Evolutionary conservation across 495 filamentous ascomycete genomes (phyloP).

Genomic region (Tuber magnatum): DNA sequence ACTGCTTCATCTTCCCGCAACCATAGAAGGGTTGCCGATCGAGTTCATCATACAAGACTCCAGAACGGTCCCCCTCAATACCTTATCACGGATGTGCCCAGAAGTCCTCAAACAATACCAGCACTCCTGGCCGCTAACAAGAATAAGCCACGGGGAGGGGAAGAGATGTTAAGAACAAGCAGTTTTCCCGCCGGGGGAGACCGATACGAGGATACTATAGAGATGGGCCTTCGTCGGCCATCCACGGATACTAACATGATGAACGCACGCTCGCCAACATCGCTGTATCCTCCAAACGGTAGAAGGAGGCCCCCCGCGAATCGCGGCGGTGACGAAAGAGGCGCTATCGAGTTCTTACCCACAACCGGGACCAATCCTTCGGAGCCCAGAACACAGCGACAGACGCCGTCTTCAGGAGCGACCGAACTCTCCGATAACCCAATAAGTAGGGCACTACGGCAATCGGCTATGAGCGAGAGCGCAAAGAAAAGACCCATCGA

Average conservation of each 20-base stretch:
- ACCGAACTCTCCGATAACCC: slow-evolving; percentile 12
- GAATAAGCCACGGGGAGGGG: not conserved
- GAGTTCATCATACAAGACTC: not conserved
- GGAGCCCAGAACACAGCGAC: not conserved
- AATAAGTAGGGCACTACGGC: slow-evolving; percentile 14
- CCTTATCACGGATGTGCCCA: slow-evolving; percentile 5
- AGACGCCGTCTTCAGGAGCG: not conserved
- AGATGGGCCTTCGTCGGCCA: slow-evolving; percentile 3
- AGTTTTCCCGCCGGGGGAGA: not conserved
- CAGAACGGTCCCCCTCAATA: not conserved
- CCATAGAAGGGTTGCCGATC: not conserved
- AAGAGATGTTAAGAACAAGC: slow-evolving; percentile 10
- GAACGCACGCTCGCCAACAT: not conserved
- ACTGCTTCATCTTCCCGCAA: slow-evolving; percentile 7
- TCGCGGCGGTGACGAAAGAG: not conserved
- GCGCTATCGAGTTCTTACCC: not conserved
- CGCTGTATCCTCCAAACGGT: not conserved
- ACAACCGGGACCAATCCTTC: not conserved
- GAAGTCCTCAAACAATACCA: slow-evolving; percentile 4
- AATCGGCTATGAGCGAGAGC: slow-evolving; percentile 12
- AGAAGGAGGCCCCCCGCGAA: not conserved
- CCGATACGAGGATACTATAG: not conserved
- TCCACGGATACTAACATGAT: slow-evolving; percentile 2
- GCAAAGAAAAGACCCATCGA: slow-evolving; percentile 20
- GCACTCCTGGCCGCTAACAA: not conserved